Evolutionary conservation across 1,284 basidiomycete species (phyloP).

Genomic region (Cystobasidiaceae sp.): DNA sequence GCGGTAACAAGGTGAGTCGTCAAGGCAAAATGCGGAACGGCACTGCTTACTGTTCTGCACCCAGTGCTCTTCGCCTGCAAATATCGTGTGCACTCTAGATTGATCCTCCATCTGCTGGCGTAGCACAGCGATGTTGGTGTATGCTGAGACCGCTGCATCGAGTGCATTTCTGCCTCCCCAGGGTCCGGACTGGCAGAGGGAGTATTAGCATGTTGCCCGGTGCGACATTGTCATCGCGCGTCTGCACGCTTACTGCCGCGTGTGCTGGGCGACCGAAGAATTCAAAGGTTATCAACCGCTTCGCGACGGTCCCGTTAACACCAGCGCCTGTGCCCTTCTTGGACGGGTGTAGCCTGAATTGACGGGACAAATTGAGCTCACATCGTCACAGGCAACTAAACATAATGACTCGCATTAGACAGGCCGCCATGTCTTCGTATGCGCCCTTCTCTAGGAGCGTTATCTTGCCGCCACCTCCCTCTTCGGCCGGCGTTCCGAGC

Average conservation of each 20-base stretch:
- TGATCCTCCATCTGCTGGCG: conserved; percentile 60
- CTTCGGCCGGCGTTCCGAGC: conserved; percentile 82
- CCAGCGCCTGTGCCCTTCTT: conserved; percentile 1
- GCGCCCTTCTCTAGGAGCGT: conserved; percentile 64
- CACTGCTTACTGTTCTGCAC: not conserved
- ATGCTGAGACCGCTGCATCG: conserved; percentile 74
- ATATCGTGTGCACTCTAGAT: not conserved
- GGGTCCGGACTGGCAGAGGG: conserved; percentile 55
- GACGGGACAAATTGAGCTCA: not conserved
- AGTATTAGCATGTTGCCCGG: not conserved
- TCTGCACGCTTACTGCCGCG: not conserved
- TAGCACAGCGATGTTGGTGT: conserved; percentile 64
- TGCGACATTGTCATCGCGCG: not conserved
- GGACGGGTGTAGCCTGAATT: not conserved
- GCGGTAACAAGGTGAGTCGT: not conserved
- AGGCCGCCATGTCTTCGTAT: conserved; percentile 69
- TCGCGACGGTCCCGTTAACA: conserved; percentile 24
- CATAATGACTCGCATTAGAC: conserved; percentile 58
- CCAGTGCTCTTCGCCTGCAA: not conserved
- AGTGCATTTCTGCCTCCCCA: conserved; percentile 80
- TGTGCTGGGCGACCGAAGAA: conserved; percentile 44
- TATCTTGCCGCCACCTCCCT: conserved; percentile 72
- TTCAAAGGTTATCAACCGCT: conserved; percentile 42
- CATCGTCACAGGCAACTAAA: not conserved
- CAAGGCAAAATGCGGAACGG: not conserved